Evolutionary conservation across 1,284 basidiomycete species (phyloP), one percentile per base, ranked within the genome.

Genomic region (Lentinula novae-zelandiae): DNA sequence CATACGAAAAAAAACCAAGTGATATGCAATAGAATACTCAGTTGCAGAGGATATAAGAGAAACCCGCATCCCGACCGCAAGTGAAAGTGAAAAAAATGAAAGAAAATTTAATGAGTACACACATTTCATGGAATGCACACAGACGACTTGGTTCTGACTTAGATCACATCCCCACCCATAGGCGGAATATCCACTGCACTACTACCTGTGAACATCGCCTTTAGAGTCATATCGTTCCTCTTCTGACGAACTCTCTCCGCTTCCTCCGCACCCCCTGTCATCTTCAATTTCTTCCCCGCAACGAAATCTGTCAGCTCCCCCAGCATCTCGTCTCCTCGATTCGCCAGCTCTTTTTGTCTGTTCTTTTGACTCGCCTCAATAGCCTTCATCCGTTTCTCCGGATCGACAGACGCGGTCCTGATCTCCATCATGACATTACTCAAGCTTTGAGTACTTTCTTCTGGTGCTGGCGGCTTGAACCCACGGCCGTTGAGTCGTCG

Each of bases 221-320:
- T 93, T 62, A 98, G 75, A 20, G 91, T 88, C 75, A 87, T 75
- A 57, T 96, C 95, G 69, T 91, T 93, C 70, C 87, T 80, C 71
- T 85, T 85, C 78, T 93, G 90, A 65, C 95, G 78, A 66, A 95
- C 81, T 52, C 95, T 79, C 75, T 97, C 95, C 13, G 81, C 83
- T 77, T 97, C 95, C 72, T 96, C 95, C 22, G 93, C 89, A 5
- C 95, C 95, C 51, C 95, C 95, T 20, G 95, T 98, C 91, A 94
- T 91, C 79, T 87, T 92, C 71, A 98, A 75, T 76, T 89, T 95
- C 77, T 90, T 90, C 59, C 86, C 84, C 1, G 77, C 80, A 51
- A 97, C 93, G 73, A 96, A 97, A 3, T 89, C 92, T 34, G 77
- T 76, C 63, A 98, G 71, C 77, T 97, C 95, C 13, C 82, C 77